Evolutionary conservation across 768 basidiomycete genomes (phyloP), one percentile per base, ranked within the genome.

Genomic region (Hericium coralloides): DNA sequence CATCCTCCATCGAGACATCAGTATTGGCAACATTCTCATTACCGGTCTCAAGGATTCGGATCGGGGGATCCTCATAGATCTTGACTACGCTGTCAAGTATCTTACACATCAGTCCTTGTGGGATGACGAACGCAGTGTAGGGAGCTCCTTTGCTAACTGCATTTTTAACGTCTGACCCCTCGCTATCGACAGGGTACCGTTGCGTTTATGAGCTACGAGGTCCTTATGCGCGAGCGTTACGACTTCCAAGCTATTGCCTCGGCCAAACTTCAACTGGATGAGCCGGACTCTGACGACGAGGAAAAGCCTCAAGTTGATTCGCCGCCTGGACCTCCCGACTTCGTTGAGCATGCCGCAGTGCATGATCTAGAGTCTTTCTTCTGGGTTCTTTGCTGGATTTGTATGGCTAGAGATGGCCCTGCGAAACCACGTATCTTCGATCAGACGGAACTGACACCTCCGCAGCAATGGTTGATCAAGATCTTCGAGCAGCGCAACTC

Each of bases 1-100:
- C 3, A 15, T 58, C 12, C 52, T 58, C 18, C 57, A 58, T 58
- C 12, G 57, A 5, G 57, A 58, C 38, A 39, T 58, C 6, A 57
- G 56, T 22, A 5, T 25, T 5, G 52, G 43, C 10, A 57, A 57
- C 22, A 53, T 57, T 2, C 10, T 53, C 15, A 43, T 57, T 6
- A 41, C 43, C 23, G 12, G 23, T 23, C 49, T 20, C 17, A 2
- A n/a, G 49, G 23, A 23, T 7, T 14, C 49, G 17, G 15, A 50
- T 50, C 49, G 25, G 7, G 49, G 49, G 8, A n/a, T 50, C 12
- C 26, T 50, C 23, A 50, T 50, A 9, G 49, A 50, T 23, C 25
- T 50, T 9, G 49, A 50, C 20, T 25, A 50, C 26, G 49, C 18
- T 31, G 4, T 23, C 26, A 15, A 18, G 17, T 22, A 50, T 23